Percentiles rank a stretch among this genome's conserved stretches.
Evolutionary conservation across 495 filamentous ascomycete genomes (phyloP).

Genomic region (Xylaria scruposa): DNA sequence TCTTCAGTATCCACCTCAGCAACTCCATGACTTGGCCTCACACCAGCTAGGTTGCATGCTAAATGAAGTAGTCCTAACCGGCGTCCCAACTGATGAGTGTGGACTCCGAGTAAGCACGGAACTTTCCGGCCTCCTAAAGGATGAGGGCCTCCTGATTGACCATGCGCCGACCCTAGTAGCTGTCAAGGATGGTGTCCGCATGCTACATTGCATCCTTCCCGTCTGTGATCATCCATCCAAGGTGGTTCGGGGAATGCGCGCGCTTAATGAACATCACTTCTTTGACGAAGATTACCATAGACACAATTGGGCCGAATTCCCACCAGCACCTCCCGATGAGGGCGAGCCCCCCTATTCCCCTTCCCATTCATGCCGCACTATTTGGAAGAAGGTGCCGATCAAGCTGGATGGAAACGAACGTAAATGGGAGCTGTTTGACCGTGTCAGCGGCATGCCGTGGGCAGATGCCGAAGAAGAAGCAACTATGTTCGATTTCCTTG

Average conservation of each 20-base stretch:
- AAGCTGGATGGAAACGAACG: slow-evolving; percentile 41
- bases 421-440: slow-evolving; percentile 52
- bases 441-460: slow-evolving; percentile 44
- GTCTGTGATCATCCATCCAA: slow-evolving; percentile 34
- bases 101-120: slow-evolving; percentile 43
- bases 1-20: slow-evolving; percentile 40
- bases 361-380: slow-evolving; percentile 45
- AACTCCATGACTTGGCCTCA: slow-evolving; percentile 44
- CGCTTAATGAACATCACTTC: slow-evolving; percentile 19
- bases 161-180: slow-evolving; percentile 44
- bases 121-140: slow-evolving; percentile 48
- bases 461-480: slow-evolving; percentile 38
- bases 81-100: slow-evolving; percentile 46
- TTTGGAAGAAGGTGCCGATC: slow-evolving; percentile 53
- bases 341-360: slow-evolving; percentile 47
- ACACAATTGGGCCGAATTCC: slow-evolving; percentile 34
- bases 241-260: slow-evolving; percentile 46
- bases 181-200: slow-evolving; percentile 37
- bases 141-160: slow-evolving; percentile 52
- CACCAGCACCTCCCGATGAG: slow-evolving; percentile 46
- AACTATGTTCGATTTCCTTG: slow-evolving; percentile 38
- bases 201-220: slow-evolving; percentile 31
- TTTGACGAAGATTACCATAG: slow-evolving; percentile 31
- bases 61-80: slow-evolving; percentile 53
- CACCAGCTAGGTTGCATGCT: slow-evolving; percentile 53